phyloP scores from a whole-genome alignment of 1,284 basidiomycete genomes.

The Cryptococcus sp. region DNA sequence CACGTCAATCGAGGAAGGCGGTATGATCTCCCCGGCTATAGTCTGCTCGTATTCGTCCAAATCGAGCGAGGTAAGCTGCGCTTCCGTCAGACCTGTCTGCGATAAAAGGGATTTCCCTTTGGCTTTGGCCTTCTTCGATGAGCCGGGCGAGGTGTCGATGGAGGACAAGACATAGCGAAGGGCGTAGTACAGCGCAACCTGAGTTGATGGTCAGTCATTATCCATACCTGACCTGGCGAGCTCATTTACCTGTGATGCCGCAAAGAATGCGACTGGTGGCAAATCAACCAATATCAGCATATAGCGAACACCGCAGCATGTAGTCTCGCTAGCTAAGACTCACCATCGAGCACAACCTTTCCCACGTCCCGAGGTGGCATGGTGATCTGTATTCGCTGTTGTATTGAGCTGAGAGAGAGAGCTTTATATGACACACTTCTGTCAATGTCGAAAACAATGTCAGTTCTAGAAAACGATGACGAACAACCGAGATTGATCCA shows the following conservation, averaged over 20 bases:
- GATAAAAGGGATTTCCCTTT: slow-evolving; percentile 48
- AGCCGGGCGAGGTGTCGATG: slow-evolving; percentile 40
- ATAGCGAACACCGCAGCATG: slow-evolving; percentile 51
- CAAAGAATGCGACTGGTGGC: slow-evolving; percentile 61
- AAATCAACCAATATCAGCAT: slow-evolving; percentile 4
- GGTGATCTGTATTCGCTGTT: background rate
- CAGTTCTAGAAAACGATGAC: too few relatives aligned
- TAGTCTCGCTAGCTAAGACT: slow-evolving; percentile 40
- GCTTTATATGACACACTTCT: too few relatives aligned
- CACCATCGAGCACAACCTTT: slow-evolving; percentile 55
- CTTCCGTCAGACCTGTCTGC: slow-evolving; percentile 44
- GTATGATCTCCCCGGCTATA: slow-evolving; percentile 58
- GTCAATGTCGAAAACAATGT: too few relatives aligned
- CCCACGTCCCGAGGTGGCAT: slow-evolving; percentile 46
- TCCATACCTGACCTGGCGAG: slow-evolving; percentile 1
- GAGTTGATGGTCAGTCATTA: slow-evolving; percentile 8
- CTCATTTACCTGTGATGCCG: slow-evolving; percentile 64
- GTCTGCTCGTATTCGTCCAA: slow-evolving; percentile 60
- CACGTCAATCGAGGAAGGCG: slow-evolving; percentile 57
- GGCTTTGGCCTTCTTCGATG: slow-evolving; percentile 44
- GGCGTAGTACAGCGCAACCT: slow-evolving; percentile 51
- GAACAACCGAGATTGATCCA: background rate
- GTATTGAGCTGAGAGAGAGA: background rate
- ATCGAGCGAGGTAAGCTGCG: slow-evolving; percentile 56
- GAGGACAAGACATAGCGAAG: slow-evolving; percentile 51